These are phyloP conservation scores for Agaricus sinodeliciosus DNA, from an alignment of 768 basidiomycete species.

Conservation along the genomic window DNA sequence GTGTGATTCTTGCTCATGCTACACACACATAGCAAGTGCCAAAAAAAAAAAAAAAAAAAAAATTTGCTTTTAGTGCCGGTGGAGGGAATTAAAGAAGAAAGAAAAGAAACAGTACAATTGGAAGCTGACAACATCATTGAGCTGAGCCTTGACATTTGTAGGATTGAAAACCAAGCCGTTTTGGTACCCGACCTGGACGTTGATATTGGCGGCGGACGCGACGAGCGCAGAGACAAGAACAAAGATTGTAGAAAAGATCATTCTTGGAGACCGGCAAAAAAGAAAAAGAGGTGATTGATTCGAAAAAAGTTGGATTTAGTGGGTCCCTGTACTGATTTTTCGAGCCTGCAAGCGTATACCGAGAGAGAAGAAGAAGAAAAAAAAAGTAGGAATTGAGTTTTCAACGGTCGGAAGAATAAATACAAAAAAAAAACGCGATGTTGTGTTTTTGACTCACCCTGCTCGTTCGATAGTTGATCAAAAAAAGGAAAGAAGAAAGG, in stretches of 20 bases:
- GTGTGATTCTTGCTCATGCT: constrained; percentile 43
- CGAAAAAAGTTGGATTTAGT: too few relatives aligned
- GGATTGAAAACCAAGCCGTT: constrained; percentile 31
- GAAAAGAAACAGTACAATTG: constrained; percentile 36
- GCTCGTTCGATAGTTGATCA: constrained; percentile 18
- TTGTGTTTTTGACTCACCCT: too few relatives aligned
- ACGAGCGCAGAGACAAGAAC: constrained; percentile 33
- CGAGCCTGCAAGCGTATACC: not conserved
- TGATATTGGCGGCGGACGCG: constrained; percentile 28
- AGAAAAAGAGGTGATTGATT: too few relatives aligned
- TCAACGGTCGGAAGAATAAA: not conserved
- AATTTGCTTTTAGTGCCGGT: too few relatives aligned
- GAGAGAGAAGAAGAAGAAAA: not conserved
- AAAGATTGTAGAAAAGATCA: constrained; percentile 24
- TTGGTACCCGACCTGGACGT: constrained; percentile 38
- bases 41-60: too few relatives aligned
- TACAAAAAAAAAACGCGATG: too few relatives aligned
- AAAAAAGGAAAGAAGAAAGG: not conserved
- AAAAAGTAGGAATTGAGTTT: constrained; percentile 1
- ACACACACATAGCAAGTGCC: too few relatives aligned
- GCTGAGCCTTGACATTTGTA: constrained; percentile 28
- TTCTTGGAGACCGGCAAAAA: not conserved
- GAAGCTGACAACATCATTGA: constrained; percentile 46
- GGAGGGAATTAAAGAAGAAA: too few relatives aligned
- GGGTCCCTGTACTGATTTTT: not conserved